Percentiles rank a stretch among this genome's conserved stretches.
Conservation (phyloP, 306 rosid genomes). For the Phaseolus lunatus region DNA sequence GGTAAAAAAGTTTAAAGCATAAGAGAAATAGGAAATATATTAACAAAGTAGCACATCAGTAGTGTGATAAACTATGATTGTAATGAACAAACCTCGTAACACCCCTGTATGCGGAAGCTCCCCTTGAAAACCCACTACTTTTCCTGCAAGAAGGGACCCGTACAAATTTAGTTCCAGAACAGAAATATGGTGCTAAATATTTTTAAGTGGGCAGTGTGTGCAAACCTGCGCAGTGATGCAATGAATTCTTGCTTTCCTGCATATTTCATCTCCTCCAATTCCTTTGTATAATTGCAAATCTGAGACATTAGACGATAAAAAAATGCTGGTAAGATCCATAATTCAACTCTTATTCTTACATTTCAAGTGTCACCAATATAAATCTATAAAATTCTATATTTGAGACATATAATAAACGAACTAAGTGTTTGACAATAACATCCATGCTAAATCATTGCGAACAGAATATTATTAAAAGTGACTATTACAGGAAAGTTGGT, state of each 20-base stretch:
- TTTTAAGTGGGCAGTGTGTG: not conserved
- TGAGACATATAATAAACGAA: not conserved
- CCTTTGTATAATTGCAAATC: slow-evolving; percentile 74
- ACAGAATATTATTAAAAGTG: not conserved
- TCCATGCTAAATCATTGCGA: not conserved
- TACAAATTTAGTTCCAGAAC: not conserved
- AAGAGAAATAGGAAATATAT: not conserved
- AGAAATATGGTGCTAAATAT: not conserved
- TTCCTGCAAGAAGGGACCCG: slow-evolving; percentile 56
- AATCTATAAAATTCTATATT: not conserved
- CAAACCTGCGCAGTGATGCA: slow-evolving; percentile 85
- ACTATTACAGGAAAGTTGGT: slow-evolving; percentile 83
- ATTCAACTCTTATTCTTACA: not conserved
- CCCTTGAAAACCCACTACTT: slow-evolving; percentile 94
- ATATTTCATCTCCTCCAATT: slow-evolving; percentile 85
- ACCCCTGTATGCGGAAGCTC: slow-evolving; percentile 86
- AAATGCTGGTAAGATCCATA: not conserved
- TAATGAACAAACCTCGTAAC: slow-evolving; percentile 73
- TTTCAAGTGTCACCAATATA: not conserved
- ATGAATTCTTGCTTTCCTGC: slow-evolving; percentile 85
- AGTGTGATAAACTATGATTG: not conserved
- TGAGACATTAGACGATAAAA: slow-evolving; percentile 31
- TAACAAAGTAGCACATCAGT: not conserved
- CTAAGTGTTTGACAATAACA: too few species aligned
- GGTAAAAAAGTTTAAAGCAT: not conserved